Evolutionary conservation across 2,329 filamentous ascomycete genomes (phyloP).

Genomic region (Hypoxylon rubiginosum): DNA sequence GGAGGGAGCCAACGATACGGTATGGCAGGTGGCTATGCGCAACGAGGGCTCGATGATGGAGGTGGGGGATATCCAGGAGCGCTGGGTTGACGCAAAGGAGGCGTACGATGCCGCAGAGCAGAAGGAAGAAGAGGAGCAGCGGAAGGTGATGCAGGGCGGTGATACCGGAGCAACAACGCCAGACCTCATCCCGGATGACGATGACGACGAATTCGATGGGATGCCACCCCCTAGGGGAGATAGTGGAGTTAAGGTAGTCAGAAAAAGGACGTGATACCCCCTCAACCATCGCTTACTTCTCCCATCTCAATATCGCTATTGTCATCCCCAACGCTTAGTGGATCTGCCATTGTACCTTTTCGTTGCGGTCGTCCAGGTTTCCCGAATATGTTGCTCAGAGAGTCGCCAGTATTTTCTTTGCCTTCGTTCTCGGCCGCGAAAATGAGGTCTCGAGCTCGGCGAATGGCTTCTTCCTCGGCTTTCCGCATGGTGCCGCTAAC

Average conservation of each 20-base stretch:
- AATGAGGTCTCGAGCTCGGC: constrained; percentile 79
- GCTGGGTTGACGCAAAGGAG: constrained; percentile 93
- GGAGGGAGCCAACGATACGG: constrained; percentile 91
- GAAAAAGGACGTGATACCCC: constrained; percentile 68
- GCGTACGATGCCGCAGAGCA: constrained; percentile 86
- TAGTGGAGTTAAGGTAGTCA: constrained; percentile 79
- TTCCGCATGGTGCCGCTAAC: constrained; percentile 95
- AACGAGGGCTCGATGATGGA: constrained; percentile 81
- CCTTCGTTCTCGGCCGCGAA: constrained; percentile 70
- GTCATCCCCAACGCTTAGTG: constrained; percentile 62
- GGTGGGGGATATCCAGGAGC: constrained; percentile 90
- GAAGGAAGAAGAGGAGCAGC: constrained; percentile 81
- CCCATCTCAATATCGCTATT: constrained; percentile 56
- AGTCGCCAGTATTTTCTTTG: constrained; percentile 45
- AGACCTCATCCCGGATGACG: constrained; percentile 53
- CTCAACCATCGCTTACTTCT: constrained; percentile 49
- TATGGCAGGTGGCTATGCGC: constrained; percentile 98
- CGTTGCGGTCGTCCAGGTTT: constrained; percentile 41
- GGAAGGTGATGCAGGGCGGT: constrained; percentile 60
- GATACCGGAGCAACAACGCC: constrained; percentile 53
- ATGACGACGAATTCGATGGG: constrained; percentile 63
- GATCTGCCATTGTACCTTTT: constrained; percentile 50
- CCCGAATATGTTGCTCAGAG: constrained; percentile 58
- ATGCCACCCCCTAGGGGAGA: constrained; percentile 64
- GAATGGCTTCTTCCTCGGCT: constrained; percentile 89